Conservation (phyloP, 2,329 filamentous ascomycete species). For the Diaporthe vaccinii region DNA sequence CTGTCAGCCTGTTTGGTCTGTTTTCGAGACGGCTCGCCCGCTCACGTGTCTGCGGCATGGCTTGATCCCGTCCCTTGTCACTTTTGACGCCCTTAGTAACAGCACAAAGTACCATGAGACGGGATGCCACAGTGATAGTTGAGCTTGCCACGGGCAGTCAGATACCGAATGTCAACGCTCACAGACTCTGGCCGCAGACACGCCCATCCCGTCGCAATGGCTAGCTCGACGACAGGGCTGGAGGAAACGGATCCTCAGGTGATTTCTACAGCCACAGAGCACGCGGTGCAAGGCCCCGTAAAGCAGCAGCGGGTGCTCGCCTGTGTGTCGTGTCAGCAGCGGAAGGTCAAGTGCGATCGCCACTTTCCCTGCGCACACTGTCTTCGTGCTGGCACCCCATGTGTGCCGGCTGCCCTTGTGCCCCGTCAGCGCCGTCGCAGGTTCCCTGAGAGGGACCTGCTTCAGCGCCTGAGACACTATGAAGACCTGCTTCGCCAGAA, state of each 20-base stretch:
- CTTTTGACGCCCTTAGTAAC: too few species aligned
- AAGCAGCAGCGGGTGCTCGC: slow-evolving; percentile 49
- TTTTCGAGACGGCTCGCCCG: too few species aligned
- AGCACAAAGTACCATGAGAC: not conserved
- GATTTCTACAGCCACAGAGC: not conserved
- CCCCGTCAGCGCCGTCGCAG: slow-evolving; percentile 55
- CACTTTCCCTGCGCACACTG: slow-evolving; percentile 71
- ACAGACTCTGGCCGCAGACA: not conserved
- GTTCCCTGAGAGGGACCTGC: slow-evolving; percentile 70
- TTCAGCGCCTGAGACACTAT: slow-evolving; percentile 69
- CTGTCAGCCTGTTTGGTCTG: too few species aligned
- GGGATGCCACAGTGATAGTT: not conserved
- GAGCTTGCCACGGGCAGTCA: not conserved
- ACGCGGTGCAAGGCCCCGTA: slow-evolving; percentile 25
- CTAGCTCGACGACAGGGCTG: not conserved
- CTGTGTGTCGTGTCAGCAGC: slow-evolving; percentile 74
- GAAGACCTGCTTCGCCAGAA: slow-evolving; percentile 69
- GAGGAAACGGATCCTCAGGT: not conserved
- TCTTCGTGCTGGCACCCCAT: slow-evolving; percentile 58
- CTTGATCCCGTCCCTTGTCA: too few species aligned
- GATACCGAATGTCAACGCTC: not conserved
- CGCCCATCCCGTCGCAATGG: not conserved
- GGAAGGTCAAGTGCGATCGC: slow-evolving; percentile 74
- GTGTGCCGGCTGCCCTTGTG: slow-evolving; percentile 56
- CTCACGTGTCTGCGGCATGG: not conserved